Conservation (phyloP, 139 green algal species). For the Gonium pectorale region DNA sequence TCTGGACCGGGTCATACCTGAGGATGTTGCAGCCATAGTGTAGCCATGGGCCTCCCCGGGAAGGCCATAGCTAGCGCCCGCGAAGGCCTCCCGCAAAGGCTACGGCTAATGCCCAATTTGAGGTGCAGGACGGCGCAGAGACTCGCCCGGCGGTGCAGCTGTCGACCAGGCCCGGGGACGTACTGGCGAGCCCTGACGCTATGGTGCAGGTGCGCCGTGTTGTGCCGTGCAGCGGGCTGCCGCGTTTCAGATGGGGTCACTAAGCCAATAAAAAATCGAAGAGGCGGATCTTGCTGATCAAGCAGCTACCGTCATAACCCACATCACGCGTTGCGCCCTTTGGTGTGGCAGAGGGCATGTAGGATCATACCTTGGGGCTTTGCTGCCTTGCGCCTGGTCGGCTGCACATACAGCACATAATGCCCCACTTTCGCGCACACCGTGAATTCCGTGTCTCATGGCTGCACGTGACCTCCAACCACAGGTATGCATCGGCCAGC, state of each 20-base stretch:
- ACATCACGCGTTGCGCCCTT: background rate
- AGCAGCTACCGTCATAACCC: background rate
- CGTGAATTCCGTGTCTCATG: too few species aligned
- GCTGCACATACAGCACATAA: background rate
- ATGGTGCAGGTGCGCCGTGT: conserved; percentile 15
- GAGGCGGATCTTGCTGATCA: background rate
- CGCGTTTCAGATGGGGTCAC: too few species aligned
- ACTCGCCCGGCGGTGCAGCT: conserved; percentile 25
- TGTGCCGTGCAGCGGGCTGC: too few species aligned
- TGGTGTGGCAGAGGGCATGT: background rate
- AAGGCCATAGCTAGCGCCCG: too few species aligned
- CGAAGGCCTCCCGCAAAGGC: too few species aligned
- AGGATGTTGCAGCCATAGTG: too few species aligned
- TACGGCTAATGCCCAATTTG: too few species aligned
- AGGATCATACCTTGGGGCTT: background rate
- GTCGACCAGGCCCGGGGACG: background rate
- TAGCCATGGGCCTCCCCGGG: too few species aligned
- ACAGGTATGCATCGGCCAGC: conserved; percentile 21
- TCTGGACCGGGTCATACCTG: too few species aligned
- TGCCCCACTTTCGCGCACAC: background rate
- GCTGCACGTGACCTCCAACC: too few species aligned
- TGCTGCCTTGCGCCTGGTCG: background rate
- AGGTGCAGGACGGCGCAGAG: conserved; percentile 3
- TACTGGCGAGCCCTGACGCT: background rate
- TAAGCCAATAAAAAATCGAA: too few species aligned